Conservation (phyloP, 176 grass and related monocot genomes). For the Chloris gayana region DNA sequence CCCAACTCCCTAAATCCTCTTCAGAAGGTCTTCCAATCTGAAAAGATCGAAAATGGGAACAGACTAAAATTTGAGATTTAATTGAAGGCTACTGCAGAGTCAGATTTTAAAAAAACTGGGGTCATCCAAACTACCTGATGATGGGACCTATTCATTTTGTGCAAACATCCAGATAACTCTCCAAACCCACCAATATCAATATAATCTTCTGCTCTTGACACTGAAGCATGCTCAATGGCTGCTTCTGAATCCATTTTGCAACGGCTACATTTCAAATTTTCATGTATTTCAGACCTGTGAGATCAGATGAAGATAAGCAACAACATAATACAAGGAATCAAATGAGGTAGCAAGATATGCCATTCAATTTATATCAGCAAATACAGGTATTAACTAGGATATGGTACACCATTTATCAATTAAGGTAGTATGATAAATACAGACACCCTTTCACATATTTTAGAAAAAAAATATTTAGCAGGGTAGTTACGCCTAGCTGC, state of each 20-base stretch:
- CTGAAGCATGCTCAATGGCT: slow-evolving; percentile 33
- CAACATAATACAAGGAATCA: slow-evolving; percentile 22
- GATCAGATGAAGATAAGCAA: slow-evolving; percentile 32
- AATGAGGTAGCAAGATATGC: slow-evolving; percentile 4
- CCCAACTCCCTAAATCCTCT: slow-evolving; percentile 93
- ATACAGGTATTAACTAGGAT: neutral
- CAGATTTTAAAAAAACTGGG: slow-evolving; percentile 12
- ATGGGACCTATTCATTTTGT: slow-evolving; percentile 70
- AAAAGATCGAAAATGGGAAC: slow-evolving; percentile 30
- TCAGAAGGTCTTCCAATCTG: slow-evolving; percentile 91
- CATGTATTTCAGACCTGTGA: slow-evolving; percentile 90
- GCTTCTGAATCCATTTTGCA: slow-evolving; percentile 54
- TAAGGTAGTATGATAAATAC: neutral
- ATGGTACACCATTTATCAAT: neutral
- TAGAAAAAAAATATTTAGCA: slow-evolving; percentile 18
- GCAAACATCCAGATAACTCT: slow-evolving; percentile 76
- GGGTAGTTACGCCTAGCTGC: slow-evolving; percentile 2
- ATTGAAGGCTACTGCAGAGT: slow-evolving; percentile 18
- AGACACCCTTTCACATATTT: neutral
- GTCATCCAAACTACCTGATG: slow-evolving; percentile 60
- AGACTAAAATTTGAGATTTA: slow-evolving; percentile 25
- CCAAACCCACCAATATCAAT: slow-evolving; percentile 89
- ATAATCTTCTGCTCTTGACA: slow-evolving; percentile 13
- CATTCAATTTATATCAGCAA: slow-evolving; percentile 17
- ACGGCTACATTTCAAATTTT: slow-evolving; percentile 89